phyloP scores from a whole-genome alignment of 1,284 basidiomycete genomes.

The Cutaneotrichosporon mucoides region DNA sequence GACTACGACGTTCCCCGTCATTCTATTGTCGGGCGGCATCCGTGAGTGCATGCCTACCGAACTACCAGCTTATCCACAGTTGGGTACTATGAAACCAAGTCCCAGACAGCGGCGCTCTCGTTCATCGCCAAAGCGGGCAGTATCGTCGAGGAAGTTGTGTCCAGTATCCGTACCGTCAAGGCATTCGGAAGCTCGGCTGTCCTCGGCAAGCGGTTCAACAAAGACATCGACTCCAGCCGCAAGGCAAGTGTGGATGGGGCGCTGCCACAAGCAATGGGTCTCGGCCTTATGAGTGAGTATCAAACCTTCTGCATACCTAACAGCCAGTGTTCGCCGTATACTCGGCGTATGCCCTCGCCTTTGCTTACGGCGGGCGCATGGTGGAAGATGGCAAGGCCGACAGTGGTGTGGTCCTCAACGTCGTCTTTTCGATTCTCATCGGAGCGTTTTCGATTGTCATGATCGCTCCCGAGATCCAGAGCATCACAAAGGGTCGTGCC shows the following conservation, averaged over 20 bases:
- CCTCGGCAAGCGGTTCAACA: constrained; percentile 67
- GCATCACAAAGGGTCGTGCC: constrained; percentile 72
- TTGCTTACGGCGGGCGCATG: constrained; percentile 50
- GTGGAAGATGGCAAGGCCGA: constrained; percentile 52
- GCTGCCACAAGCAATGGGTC: constrained; percentile 61
- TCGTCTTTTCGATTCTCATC: constrained; percentile 77
- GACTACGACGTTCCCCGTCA: constrained; percentile 81
- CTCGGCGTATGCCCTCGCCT: constrained; percentile 47
- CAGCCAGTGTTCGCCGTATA: constrained; percentile 68
- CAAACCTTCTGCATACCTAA: too few species aligned
- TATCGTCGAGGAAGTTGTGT: constrained; percentile 87
- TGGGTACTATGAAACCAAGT: constrained; percentile 37
- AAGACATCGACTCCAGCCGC: constrained; percentile 58
- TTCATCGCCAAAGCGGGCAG: constrained; percentile 76
- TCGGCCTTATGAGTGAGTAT: constrained; percentile 55
- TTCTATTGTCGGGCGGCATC: constrained; percentile 62
- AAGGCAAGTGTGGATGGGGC: constrained; percentile 65
- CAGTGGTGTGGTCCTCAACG: constrained; percentile 70
- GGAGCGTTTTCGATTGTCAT: constrained; percentile 78
- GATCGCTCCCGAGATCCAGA: constrained; percentile 69
- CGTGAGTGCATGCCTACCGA: constrained; percentile 15
- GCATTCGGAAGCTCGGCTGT: constrained; percentile 80
- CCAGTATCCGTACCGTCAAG: constrained; percentile 59
- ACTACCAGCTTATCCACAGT: constrained; percentile 7
- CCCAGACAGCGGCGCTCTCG: constrained; percentile 57